Base-by-base conservation (phyloP, 352 stramenopile species). In the Globisporangium cystogenes region DNA sequence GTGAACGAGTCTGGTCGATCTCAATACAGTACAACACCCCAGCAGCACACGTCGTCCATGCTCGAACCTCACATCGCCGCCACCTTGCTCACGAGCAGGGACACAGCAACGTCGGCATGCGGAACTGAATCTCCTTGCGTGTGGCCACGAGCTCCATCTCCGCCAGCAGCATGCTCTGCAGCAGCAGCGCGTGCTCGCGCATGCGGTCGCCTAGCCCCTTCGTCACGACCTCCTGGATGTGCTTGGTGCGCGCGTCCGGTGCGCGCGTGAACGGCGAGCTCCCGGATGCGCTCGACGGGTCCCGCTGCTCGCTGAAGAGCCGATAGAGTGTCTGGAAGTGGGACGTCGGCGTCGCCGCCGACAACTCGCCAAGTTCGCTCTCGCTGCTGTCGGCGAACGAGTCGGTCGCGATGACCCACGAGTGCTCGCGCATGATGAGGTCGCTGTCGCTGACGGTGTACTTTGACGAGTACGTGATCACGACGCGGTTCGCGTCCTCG, bases 281-380 rank as follows among this genome's bases (percentile, higher is more conserved):
- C 1, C 29, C 42, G 16, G 11, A 35, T n/a, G 21, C 15, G 15
- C 8, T 44, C 20, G 6, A 21, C 35, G 51, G 7, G 6, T 42
- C 20, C 23, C 26, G 14, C 23, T 14, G 27, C 16, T 46, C 51
- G 21, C 20, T 24, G 7, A 35, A 36, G 31, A 57, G 33, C 1
- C 51, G 31, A 39, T 51, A 51, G 51, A 37, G 50, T 12, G 51
- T 51, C 41, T 57, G 43, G 24, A 58, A 46, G 21, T 33, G 11
- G 3, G 29, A 18, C n/a, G 33, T 11, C 14, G 29, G 21, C n/a
- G n/a, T n/a, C n/a, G 42, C 6, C 35, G 23, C 26, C 21, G 48
- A 12, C 20, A 15, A 12, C 6, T 47, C 43, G 12, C 4, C 36
- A 42, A 42, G 21, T 6, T 43, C 37, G 0, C 6, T 23, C 16